Conservation (phyloP, 2,329 filamentous ascomycete species). For the Chaetomium sp. region DNA sequence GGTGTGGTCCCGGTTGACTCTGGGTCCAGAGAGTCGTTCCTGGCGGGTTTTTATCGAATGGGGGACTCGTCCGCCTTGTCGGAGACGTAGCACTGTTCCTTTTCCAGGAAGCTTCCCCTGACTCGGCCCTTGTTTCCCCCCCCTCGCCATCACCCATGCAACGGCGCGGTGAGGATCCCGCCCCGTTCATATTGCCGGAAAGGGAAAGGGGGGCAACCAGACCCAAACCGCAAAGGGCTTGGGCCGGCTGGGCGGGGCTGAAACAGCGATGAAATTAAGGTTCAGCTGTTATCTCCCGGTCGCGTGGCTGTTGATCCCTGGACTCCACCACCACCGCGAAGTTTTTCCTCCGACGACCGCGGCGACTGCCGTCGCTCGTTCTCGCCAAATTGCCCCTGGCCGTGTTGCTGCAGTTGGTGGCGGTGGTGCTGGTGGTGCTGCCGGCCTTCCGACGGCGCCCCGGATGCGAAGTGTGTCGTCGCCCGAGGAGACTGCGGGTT, state of each 20-base stretch:
- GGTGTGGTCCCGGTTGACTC: slow-evolving; percentile 6
- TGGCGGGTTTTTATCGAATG: slow-evolving; percentile 5
- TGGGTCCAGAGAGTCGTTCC: neutral
- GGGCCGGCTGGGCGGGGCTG: slow-evolving; percentile 34
- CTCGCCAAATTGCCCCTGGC: slow-evolving; percentile 37
- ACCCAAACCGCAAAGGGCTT: slow-evolving; percentile 28
- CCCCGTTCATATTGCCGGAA: slow-evolving; percentile 24
- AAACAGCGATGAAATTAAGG: slow-evolving; percentile 39
- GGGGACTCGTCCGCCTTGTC: slow-evolving; percentile 10
- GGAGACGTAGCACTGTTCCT: slow-evolving; percentile 16
- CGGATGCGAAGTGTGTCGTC: slow-evolving; percentile 23
- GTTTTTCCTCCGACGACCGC: slow-evolving; percentile 41
- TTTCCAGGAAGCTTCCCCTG: slow-evolving; percentile 12
- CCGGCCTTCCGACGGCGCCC: slow-evolving; percentile 9
- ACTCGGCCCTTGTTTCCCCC: neutral
- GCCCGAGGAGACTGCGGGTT: slow-evolving; percentile 21
- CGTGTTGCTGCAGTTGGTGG: slow-evolving; percentile 38
- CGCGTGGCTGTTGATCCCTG: slow-evolving; percentile 40
- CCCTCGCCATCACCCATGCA: slow-evolving; percentile 11
- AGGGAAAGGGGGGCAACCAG: slow-evolving; percentile 19
- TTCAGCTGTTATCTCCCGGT: slow-evolving; percentile 39
- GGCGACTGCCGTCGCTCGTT: slow-evolving; percentile 41
- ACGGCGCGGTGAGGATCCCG: slow-evolving; percentile 8
- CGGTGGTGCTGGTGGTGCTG: slow-evolving; percentile 31
- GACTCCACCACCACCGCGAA: slow-evolving; percentile 38